Evolutionary conservation across 2,329 filamentous ascomycete genomes (phyloP), one percentile per base, ranked within the genome.

Genomic region (Amylocarpus encephaloides): DNA sequence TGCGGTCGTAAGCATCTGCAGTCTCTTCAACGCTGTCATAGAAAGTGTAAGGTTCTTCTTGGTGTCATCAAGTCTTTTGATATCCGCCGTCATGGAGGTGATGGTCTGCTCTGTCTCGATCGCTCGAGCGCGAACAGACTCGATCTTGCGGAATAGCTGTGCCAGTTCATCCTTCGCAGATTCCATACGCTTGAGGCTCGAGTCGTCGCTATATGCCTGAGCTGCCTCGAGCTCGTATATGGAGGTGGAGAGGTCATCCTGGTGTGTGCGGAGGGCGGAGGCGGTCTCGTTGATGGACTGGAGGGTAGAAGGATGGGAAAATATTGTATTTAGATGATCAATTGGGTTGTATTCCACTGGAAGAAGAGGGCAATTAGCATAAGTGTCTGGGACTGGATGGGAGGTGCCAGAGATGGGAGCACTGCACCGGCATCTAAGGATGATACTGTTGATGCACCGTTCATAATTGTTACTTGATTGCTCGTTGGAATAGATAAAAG

Each of bases 1-100:
- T n/a, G 93, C 93, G 3, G 93, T 97, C 5, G 93, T 97, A 66
- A 98, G 73, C 93, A 98, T 98, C 75, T 98, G 93, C 61, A 98
- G 77, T 42, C 93, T 80, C 74, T 98, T 98, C 63, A 98, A 75
- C 18, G 92, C 92, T 39, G 93, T 98, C 93, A 98, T 98, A 58
- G 90, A 96, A 48, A 95, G 77, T 9, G 93, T 96, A 54, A 98
- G 77, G 70, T 98, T 98, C 68, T 86, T 86, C 75, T 98, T 98
- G 34, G 93, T 96, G 68, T 87, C 88, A 70, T 98, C 93, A 57
- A 98, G 78, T 59, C 92, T 84, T 73, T 98, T 98, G 68, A 98
- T 98, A 65, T 98, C 93, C 51, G 93, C 90, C 54, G 93, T 98
- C 93, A 98, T 98, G 59, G 90, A 90, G 42, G 92, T 96, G 66